These are phyloP conservation scores for Aspergillus fijiensis DNA, from an alignment of 2,329 filamentous ascomycete genomes.

Conservation along the genomic window DNA sequence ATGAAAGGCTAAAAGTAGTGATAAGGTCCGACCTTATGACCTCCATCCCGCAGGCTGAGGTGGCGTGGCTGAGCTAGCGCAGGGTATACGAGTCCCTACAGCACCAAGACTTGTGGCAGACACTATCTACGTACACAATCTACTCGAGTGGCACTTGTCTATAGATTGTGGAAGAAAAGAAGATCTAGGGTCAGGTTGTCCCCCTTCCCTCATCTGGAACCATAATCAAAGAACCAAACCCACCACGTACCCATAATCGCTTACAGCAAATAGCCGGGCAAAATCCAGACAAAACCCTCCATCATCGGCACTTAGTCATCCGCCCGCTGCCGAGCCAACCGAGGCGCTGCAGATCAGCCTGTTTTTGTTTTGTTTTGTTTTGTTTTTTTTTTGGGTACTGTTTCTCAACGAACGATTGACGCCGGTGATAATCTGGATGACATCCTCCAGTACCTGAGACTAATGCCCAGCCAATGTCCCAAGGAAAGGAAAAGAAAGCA, in stretches of 20 bases:
- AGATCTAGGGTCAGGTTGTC: background rate
- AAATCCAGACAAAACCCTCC: background rate
- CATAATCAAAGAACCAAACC: too few relatives aligned
- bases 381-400: too few relatives aligned
- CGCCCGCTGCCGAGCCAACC: background rate
- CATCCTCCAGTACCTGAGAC: too few relatives aligned
- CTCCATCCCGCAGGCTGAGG: background rate
- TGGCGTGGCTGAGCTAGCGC: conserved; percentile 6
- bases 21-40: background rate
- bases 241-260: background rate
- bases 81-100: conserved; percentile 10
- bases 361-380: too few relatives aligned
- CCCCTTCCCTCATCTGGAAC: too few relatives aligned
- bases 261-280: background rate
- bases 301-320: background rate
- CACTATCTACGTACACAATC: background rate
- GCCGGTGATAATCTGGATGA: too few relatives aligned
- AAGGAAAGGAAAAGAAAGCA: too few relatives aligned
- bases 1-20: too few relatives aligned
- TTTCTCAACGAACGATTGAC: too few relatives aligned
- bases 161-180: too few relatives aligned
- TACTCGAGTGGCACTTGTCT: too few relatives aligned
- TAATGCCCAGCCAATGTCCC: too few relatives aligned
- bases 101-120: background rate
- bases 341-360: background rate